Evolutionary conservation across 1,284 basidiomycete species (phyloP).

Genomic region (Moniliella sp.): DNA sequence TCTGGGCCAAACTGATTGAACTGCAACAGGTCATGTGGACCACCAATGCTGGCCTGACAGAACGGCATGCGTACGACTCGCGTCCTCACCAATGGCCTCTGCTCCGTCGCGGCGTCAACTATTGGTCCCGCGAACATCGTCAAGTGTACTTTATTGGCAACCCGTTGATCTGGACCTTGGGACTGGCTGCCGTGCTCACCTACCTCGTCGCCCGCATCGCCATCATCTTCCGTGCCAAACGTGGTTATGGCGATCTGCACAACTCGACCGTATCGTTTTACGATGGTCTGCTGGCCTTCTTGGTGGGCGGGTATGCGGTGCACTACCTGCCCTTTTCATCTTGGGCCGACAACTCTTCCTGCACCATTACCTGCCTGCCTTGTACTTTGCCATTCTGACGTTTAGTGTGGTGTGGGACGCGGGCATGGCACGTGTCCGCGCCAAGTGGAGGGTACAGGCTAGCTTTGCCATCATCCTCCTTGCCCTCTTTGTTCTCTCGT

Average conservation of each 20-base stretch:
- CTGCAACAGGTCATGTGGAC: conserved; percentile 89
- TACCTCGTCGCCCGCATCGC: conserved; percentile 53
- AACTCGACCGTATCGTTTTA: conserved; percentile 76
- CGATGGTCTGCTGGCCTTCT: conserved; percentile 68
- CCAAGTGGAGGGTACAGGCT: conserved; percentile 55
- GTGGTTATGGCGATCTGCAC: conserved; percentile 73
- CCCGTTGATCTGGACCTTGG: conserved; percentile 72
- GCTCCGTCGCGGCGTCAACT: conserved; percentile 68
- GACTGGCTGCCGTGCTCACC: conserved; percentile 47
- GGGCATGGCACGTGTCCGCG: conserved; percentile 55
- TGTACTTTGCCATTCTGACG: conserved; percentile 76
- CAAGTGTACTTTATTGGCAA: conserved; percentile 92
- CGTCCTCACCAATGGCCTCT: conserved; percentile 71
- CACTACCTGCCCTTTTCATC: conserved; percentile 90
- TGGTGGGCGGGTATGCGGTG: conserved; percentile 69
- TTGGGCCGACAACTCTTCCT: conserved; percentile 89
- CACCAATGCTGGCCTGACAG: conserved; percentile 81
- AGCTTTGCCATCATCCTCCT: conserved; percentile 51
- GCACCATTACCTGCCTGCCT: conserved; percentile 84
- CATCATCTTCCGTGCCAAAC: conserved; percentile 65
- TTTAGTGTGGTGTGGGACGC: conserved; percentile 63
- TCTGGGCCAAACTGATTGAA: conserved; percentile 73
- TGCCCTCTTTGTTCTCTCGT: conserved; percentile 59
- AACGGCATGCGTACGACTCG: conserved; percentile 81
- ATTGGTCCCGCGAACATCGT: conserved; percentile 87